A percentile compares a stretch with the other conserved stretches of the same genome.
Conservation (phyloP, 1,284 basidiomycete species). For the Irpex sp. region DNA sequence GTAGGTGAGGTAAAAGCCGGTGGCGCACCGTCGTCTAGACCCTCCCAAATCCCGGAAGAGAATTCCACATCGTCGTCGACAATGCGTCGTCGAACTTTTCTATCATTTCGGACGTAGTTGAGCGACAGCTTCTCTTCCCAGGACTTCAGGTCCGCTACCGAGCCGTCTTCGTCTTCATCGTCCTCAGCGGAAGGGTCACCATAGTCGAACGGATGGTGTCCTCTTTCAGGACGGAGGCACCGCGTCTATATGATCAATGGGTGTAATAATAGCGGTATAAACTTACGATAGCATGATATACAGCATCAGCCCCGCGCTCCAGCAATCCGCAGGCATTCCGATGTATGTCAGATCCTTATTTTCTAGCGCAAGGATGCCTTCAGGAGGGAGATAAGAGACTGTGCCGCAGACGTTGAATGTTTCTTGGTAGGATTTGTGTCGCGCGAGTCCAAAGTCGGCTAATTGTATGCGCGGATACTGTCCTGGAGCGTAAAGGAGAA, state of each 20-base stretch:
- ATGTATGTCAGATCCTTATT: slow-evolving; percentile 69
- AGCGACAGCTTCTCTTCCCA: slow-evolving; percentile 42
- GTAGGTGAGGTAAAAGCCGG: background rate
- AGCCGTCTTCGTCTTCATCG: slow-evolving; percentile 14
- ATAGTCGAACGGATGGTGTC: slow-evolving; percentile 71
- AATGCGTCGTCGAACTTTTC: slow-evolving; percentile 64
- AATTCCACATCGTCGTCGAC: slow-evolving; percentile 59
- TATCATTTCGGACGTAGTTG: slow-evolving; percentile 47
- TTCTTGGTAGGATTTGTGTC: slow-evolving; percentile 73
- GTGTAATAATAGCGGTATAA: background rate
- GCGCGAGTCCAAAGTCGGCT: slow-evolving; percentile 84
- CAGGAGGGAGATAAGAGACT: slow-evolving; percentile 81
- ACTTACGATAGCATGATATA: slow-evolving; percentile 80
- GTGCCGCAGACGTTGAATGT: slow-evolving; percentile 82
- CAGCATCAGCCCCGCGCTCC: slow-evolving; percentile 77
- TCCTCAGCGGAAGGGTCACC: slow-evolving; percentile 24
- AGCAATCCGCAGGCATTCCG: slow-evolving; percentile 79
- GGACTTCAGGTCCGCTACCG: slow-evolving; percentile 26
- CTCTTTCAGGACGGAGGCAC: slow-evolving; percentile 36
- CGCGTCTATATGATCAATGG: slow-evolving; percentile 8
- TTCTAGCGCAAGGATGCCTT: slow-evolving; percentile 73
- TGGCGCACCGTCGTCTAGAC: slow-evolving; percentile 56
- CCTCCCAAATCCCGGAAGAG: slow-evolving; percentile 46
- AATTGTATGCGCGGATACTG: slow-evolving; percentile 81
- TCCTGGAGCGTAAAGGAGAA: slow-evolving; percentile 70